phyloP scores from a whole-genome alignment of 352 stramenopile species.

The Globisporangium splendens region DNA sequence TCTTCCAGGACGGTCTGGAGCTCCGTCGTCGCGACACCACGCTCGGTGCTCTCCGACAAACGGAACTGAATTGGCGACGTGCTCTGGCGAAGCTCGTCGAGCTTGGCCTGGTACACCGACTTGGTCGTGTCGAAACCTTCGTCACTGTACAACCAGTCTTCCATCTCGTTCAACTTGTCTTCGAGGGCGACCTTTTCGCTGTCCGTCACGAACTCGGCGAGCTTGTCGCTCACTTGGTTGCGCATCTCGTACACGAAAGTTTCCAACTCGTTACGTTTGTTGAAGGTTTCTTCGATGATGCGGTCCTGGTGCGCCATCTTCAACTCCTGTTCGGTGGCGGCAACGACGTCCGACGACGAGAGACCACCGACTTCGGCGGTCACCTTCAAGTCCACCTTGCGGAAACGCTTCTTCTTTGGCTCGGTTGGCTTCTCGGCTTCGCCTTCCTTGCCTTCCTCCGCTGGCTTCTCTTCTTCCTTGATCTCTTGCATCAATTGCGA shows the following conservation, averaged over 20 bases:
- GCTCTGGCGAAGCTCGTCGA: constrained; percentile 92
- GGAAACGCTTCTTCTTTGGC: constrained; percentile 95
- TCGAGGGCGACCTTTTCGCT: constrained; percentile 88
- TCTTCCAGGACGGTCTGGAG: constrained; percentile 93
- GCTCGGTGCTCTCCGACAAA: constrained; percentile 87
- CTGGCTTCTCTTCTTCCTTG: constrained; percentile 78
- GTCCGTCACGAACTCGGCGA: constrained; percentile 86
- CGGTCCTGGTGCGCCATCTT: constrained; percentile 95
- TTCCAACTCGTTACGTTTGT: constrained; percentile 99
- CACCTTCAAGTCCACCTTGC: constrained; percentile 84
- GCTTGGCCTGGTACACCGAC: constrained; percentile 94
- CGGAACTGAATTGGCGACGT: constrained; percentile 93
- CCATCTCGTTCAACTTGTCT: constrained; percentile 85
- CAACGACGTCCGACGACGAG: constrained; percentile 46
- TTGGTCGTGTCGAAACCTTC: constrained; percentile 98
- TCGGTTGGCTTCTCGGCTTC: constrained; percentile 70
- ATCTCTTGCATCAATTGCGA: constrained; percentile 98
- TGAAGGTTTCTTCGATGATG: constrained; percentile 95
- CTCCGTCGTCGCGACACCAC: constrained; percentile 84
- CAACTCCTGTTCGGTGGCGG: constrained; percentile 89
- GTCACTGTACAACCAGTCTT: constrained; percentile 99
- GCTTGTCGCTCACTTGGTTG: constrained; percentile 90
- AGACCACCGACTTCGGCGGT: constrained; percentile 60
- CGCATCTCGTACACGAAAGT: constrained; percentile 99
- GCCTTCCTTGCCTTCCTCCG: constrained; percentile 59